Conservation (phyloP, 306 rosid genomes). For the Vachellia pachyceras region DNA sequence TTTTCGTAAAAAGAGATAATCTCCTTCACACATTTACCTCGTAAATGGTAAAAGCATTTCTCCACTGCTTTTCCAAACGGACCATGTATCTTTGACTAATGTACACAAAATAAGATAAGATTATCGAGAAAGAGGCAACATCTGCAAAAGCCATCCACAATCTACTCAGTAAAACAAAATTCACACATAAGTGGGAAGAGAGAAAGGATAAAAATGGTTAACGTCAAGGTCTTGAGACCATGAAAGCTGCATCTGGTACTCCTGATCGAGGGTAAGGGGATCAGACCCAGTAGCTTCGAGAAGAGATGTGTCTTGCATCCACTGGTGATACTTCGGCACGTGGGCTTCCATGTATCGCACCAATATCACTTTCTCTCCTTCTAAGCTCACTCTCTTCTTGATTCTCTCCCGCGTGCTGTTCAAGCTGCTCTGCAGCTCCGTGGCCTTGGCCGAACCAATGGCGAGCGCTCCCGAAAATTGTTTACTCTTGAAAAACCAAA, state of each 20-base stretch:
- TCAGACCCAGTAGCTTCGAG: conserved; percentile 92
- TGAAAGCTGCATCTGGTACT: conserved; percentile 85
- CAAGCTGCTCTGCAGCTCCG: neutral
- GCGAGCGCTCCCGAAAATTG: neutral
- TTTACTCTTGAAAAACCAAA: neutral
- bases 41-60: too few species aligned
- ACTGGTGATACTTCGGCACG: conserved; percentile 77
- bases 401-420: neutral
- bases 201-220: conserved; percentile 35
- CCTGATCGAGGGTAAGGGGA: conserved; percentile 81
- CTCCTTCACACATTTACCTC: too few species aligned
- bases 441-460: neutral
- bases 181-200: neutral
- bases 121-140: neutral
- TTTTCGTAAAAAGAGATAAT: too few species aligned
- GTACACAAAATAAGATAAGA: neutral
- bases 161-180: neutral
- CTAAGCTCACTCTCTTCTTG: conserved; percentile 63
- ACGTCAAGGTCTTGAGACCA: conserved; percentile 84
- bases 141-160: neutral
- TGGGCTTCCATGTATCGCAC: conserved; percentile 87
- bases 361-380: conserved; percentile 69
- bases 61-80: too few species aligned
- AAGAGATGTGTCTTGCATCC: conserved; percentile 86
- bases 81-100: neutral